Evolutionary conservation across 805 yeast species (phyloP), one percentile per base, ranked within the genome.

Genomic region (Starmerella gropengiesseri): DNA sequence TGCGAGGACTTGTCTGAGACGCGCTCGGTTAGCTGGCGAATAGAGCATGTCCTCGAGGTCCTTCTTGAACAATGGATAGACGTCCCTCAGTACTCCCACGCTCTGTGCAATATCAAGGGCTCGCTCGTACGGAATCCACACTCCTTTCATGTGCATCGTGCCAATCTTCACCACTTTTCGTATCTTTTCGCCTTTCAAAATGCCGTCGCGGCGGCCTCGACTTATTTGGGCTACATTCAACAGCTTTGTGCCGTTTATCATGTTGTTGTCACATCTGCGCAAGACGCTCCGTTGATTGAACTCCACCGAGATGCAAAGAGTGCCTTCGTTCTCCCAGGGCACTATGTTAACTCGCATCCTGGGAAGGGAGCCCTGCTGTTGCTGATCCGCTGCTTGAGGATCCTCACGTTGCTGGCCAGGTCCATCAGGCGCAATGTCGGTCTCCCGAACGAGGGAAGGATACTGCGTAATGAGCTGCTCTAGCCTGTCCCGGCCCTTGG

Each of bases 1-100:
- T 4, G 55, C 56, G 14, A 60, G 50, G 25, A 60, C 56, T 43
- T 60, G 65, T 26, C 54, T 44, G 2, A 66, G 59, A 19, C 65
- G 54, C 19, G 57, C 53, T 33, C 46, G 50, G 46, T 64, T 61
- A 21, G 55, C 40, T 3, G 61, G 60, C 18, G 60, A 59, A 44
- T 61, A 60, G 20, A 64, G 47, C 18, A 62, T 52, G n/a, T 47
- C 44, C 14, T 44, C 37, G 7, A 61, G 45, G 22, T 54, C 51
- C 1, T 50, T 50, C 7, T 53, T 31, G 30, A 54, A 54, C 11
- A 54, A 40, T 0, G 58, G 58, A 27, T 47, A 54, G 7, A 54
- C 40, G 9, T 29, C 30, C 17, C 53, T 56, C 5, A 50, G 44
- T 12, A 46, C 37, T 21, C 45, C 40, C 11, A 45, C 50, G 3